A percentile compares a stretch with the other conserved stretches of the same genome.
These are phyloP conservation scores for Cardamine resedifolia DNA, from an alignment of 345 rosid species.

Conservation along the genomic window DNA sequence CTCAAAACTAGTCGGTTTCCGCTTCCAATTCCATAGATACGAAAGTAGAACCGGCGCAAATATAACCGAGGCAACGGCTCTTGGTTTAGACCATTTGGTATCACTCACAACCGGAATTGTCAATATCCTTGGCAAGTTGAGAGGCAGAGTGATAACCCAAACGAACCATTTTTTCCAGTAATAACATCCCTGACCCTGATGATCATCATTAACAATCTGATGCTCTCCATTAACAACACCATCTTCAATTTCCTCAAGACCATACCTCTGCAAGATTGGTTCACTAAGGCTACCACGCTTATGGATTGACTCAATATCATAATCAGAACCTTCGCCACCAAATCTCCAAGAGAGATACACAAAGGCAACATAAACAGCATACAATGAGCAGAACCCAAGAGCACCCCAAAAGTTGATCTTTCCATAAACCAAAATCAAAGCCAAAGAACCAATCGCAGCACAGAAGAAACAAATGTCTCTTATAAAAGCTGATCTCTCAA, in stretches of 20 bases:
- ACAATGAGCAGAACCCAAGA: constrained; percentile 57
- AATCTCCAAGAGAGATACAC: constrained; percentile 52
- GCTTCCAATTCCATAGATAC: constrained; percentile 46
- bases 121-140: constrained; percentile 74
- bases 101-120: constrained; percentile 77
- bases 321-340: constrained; percentile 30
- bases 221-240: constrained; percentile 16
- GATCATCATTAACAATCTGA: not conserved
- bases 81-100: constrained; percentile 76
- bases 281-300: constrained; percentile 31
- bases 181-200: constrained; percentile 17
- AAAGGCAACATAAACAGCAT: constrained; percentile 54
- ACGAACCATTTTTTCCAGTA: constrained; percentile 37
- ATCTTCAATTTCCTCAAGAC: constrained; percentile 1
- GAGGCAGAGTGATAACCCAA: constrained; percentile 61
- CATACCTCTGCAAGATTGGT: constrained; percentile 31
- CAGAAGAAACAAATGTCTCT: constrained; percentile 79
- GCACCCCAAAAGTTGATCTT: constrained; percentile 62
- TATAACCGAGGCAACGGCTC: constrained; percentile 61
- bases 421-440: constrained; percentile 54
- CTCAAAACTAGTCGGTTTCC: constrained; percentile 36
- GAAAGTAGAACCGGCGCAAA: constrained; percentile 74
- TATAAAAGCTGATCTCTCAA: constrained; percentile 66
- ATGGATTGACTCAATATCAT: constrained; percentile 36
- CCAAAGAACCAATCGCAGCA: constrained; percentile 56